Evolutionary conservation across 768 basidiomycete genomes (phyloP).

Genomic region (Leccinum subgranulosum): DNA sequence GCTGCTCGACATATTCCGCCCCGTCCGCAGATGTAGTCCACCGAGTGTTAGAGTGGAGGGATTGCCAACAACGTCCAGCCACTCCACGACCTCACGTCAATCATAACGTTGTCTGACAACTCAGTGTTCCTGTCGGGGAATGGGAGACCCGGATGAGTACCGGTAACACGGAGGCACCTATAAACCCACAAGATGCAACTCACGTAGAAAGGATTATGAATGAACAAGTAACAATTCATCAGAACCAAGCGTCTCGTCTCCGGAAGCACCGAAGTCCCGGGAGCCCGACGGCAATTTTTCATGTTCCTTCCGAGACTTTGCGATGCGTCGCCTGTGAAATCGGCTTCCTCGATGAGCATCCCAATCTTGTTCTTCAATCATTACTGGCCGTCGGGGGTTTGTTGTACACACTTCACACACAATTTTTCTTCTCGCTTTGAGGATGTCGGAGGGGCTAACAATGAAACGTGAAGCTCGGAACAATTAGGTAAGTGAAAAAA

Average conservation of each 20-base stretch:
- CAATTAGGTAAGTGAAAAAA: conserved; percentile 4
- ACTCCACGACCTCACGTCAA: conserved; percentile 6
- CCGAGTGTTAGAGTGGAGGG: neutral
- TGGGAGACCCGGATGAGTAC: neutral
- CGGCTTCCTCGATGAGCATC: conserved; percentile 54
- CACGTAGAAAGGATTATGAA: conserved; percentile 10
- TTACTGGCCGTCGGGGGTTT: conserved; percentile 52
- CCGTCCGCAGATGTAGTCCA: neutral
- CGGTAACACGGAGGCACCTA: neutral
- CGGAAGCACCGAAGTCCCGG: neutral
- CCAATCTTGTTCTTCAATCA: conserved; percentile 62
- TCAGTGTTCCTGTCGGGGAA: neutral
- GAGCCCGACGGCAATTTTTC: neutral
- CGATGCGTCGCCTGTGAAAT: conserved; percentile 48
- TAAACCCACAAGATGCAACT: conserved; percentile 2
- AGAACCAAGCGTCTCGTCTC: neutral
- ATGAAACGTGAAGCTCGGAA: conserved; percentile 8
- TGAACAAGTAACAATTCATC: neutral
- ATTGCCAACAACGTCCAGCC: neutral
- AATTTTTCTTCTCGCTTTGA: conserved; percentile 54
- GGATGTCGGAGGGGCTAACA: conserved; percentile 53
- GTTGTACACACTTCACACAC: conserved; percentile 63
- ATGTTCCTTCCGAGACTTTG: conserved; percentile 23
- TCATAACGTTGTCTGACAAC: conserved; percentile 8
- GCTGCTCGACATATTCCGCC: neutral